Percentiles rank a stretch among this genome's conserved stretches.
phyloP scores from a whole-genome alignment of 1,139 yeast genomes.

The Waltiozyma sp. region DNA sequence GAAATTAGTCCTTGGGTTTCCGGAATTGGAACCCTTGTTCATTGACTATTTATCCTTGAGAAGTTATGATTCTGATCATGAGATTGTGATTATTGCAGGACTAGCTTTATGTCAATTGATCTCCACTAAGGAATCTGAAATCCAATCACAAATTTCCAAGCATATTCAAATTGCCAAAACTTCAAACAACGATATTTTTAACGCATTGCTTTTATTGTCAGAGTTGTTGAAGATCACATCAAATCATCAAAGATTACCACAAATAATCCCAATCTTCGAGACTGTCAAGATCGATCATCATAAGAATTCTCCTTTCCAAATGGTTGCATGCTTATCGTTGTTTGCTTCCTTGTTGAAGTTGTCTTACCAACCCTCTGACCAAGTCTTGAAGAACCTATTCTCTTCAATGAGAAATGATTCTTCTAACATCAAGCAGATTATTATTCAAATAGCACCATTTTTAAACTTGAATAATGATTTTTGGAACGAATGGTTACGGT shows the following conservation, averaged over 20 bases:
- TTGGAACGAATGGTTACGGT: conserved; percentile 14
- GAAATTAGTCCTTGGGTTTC: conserved; percentile 18
- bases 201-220: conserved; percentile 13
- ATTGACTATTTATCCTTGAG: conserved; percentile 9
- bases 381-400: conserved; percentile 10
- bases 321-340: conserved; percentile 11
- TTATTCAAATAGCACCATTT: conserved; percentile 9
- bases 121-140: background rate
- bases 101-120: conserved; percentile 8
- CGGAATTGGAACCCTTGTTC: conserved; percentile 18
- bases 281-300: conserved; percentile 14
- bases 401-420: conserved; percentile 13
- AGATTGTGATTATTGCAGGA: conserved; percentile 16
- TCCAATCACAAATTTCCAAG: background rate
- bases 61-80: conserved; percentile 18
- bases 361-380: background rate
- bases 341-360: conserved; percentile 1
- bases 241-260: background rate
- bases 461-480: background rate
- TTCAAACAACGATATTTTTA: conserved; percentile 3
- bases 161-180: background rate
- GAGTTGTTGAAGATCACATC: conserved; percentile 8
- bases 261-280: conserved; percentile 6
- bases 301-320: conserved; percentile 11
- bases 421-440: conserved; percentile 2